phyloP scores from a whole-genome alignment of 228 moss, liverwort and hornwort genomes.

The Sphagnum magellanicum region DNA sequence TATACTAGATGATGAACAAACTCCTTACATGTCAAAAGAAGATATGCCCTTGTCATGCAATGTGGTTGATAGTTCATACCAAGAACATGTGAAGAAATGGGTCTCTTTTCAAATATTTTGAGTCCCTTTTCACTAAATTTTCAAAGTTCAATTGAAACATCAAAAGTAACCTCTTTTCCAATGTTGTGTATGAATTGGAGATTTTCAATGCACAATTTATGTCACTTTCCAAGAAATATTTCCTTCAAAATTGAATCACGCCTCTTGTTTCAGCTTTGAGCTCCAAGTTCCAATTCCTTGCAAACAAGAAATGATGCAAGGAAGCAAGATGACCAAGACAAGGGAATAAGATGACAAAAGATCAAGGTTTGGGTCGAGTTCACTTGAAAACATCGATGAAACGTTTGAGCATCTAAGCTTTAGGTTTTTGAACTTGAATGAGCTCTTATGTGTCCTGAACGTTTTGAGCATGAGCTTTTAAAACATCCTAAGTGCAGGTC shows the following conservation, averaged over 20 bases:
- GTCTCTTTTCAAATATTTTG: no score
- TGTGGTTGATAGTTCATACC: slow-evolving; percentile 4
- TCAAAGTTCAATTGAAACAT: background rate
- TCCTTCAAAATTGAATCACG: slow-evolving; percentile 25
- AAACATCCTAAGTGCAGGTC: no score
- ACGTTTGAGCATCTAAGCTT: no score
- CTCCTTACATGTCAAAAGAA: slow-evolving; percentile 16
- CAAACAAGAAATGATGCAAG: no score
- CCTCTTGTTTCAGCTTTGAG: slow-evolving; percentile 7
- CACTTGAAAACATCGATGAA: no score
- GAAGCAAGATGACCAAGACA: no score
- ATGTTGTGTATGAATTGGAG: slow-evolving; percentile 8
- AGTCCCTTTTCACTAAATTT: slow-evolving; percentile 22
- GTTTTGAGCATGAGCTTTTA: no score
- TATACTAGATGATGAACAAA: slow-evolving; percentile 4
- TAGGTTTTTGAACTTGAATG: no score
- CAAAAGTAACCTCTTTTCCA: slow-evolving; percentile 3
- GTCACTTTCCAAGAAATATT: slow-evolving; percentile 41
- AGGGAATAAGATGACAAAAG: no score
- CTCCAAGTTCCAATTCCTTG: background rate
- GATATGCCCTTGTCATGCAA: slow-evolving; percentile 4
- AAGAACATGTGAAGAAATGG: slow-evolving; percentile 9
- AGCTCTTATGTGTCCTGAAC: no score
- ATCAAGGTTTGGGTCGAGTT: no score
- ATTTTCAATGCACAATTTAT: no score